These are phyloP conservation scores for Astrothelium macrocarpum DNA, from an alignment of 495 filamentous ascomycete genomes.

Conservation along the genomic window DNA sequence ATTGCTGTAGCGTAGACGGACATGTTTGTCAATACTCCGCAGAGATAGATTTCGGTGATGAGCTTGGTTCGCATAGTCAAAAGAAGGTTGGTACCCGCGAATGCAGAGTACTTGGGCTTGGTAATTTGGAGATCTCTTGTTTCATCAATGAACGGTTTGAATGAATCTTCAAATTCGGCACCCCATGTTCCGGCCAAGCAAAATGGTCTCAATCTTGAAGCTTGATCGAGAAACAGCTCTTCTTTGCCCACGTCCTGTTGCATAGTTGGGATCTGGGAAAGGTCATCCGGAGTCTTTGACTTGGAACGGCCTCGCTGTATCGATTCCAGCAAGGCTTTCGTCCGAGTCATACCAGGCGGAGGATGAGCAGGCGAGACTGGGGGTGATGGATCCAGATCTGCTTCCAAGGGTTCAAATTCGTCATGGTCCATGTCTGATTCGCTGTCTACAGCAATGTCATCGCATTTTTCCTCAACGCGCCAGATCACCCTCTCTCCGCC, in stretches of 20 bases:
- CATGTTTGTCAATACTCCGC: slow-evolving; percentile 78
- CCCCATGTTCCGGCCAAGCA: slow-evolving; percentile 57
- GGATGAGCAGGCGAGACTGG: not conserved
- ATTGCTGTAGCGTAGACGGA: slow-evolving; percentile 88
- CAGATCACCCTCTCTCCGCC: slow-evolving; percentile 35
- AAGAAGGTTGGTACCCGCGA: slow-evolving; percentile 63
- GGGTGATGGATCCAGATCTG: slow-evolving; percentile 1
- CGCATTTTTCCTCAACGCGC: slow-evolving; percentile 18
- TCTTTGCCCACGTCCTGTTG: slow-evolving; percentile 28
- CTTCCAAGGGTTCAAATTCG: not conserved
- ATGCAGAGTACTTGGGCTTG: slow-evolving; percentile 84
- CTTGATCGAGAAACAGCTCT: slow-evolving; percentile 52
- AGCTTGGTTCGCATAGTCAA: slow-evolving; percentile 62
- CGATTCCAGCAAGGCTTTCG: not conserved
- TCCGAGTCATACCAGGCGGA: not conserved
- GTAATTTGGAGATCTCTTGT: slow-evolving; percentile 54
- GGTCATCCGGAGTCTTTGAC: not conserved
- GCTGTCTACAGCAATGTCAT: slow-evolving; percentile 1
- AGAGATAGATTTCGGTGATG: slow-evolving; percentile 85
- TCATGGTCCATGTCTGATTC: slow-evolving; percentile 2
- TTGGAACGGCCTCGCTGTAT: not conserved
- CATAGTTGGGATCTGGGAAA: not conserved
- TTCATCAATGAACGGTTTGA: slow-evolving; percentile 39
- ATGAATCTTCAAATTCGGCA: slow-evolving; percentile 53
- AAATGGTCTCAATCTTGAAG: slow-evolving; percentile 35